Percentiles rank a stretch among this genome's conserved stretches.
phyloP scores from a whole-genome alignment of 139 green algal genomes.

The Chlorella sp. region DNA sequence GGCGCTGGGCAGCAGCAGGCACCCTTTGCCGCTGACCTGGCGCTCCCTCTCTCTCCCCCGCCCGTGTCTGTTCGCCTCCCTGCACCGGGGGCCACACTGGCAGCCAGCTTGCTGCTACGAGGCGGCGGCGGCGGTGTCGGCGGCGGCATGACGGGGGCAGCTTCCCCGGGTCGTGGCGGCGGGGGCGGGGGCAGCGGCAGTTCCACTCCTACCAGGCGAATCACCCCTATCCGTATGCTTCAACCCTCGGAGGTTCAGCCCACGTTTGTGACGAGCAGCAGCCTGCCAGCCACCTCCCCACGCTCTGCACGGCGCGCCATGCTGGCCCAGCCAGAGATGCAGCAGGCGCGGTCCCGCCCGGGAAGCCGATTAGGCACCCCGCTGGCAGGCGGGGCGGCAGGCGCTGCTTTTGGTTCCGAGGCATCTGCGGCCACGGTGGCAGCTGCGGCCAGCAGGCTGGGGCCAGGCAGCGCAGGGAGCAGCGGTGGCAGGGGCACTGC shows the following conservation, averaged over 20 bases:
- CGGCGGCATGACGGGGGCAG: background rate
- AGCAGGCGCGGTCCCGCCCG: background rate
- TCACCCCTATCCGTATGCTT: conserved; percentile 1
- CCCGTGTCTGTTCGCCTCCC: background rate
- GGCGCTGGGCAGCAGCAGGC: background rate
- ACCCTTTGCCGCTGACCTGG: background rate
- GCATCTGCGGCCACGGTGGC: background rate
- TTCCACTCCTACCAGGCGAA: conserved; percentile 12
- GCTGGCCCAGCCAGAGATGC: conserved; percentile 6
- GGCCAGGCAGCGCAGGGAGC: background rate
- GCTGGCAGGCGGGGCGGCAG: background rate
- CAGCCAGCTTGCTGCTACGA: background rate
- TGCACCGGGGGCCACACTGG: background rate
- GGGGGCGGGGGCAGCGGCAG: background rate
- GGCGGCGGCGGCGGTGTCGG: background rate
- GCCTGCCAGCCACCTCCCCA: background rate
- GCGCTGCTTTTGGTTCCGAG: background rate
- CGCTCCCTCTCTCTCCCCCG: conserved; percentile 15
- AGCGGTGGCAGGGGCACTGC: background rate
- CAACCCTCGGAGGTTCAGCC: conserved; percentile 9
- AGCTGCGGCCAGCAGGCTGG: background rate
- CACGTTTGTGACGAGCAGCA: background rate
- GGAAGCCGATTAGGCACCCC: conserved; percentile 18
- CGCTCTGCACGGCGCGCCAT: conserved; percentile 11
- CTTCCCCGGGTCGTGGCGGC: background rate